Evolutionary conservation across 2,329 filamentous ascomycete genomes (phyloP).

Genomic region (Xylaria sp.): DNA sequence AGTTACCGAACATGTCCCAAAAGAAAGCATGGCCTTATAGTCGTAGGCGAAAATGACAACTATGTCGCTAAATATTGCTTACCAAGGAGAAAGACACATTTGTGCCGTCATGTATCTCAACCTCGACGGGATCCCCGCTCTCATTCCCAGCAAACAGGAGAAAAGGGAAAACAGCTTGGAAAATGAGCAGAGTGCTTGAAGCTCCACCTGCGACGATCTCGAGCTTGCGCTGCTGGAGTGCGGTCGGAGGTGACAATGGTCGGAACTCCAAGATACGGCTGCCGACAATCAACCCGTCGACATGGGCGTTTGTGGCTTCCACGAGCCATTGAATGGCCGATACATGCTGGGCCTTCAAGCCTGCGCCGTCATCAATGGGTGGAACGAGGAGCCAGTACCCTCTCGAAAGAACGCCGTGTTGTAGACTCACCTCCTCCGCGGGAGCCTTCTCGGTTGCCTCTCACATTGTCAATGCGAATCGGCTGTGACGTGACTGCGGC

Average conservation of each 20-base stretch:
- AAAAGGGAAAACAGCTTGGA: constrained; percentile 64
- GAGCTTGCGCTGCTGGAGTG: constrained; percentile 47
- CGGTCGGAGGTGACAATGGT: constrained; percentile 44
- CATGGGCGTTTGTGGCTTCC: constrained; percentile 52
- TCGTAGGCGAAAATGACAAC: no score
- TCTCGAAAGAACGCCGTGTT: neutral
- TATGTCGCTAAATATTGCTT: neutral
- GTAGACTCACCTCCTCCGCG: constrained; percentile 36
- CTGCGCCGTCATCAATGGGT: constrained; percentile 38
- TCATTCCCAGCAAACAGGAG: constrained; percentile 56
- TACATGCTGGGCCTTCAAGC: constrained; percentile 64
- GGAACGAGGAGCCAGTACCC: constrained; percentile 9
- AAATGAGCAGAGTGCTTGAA: constrained; percentile 59
- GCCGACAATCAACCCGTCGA: constrained; percentile 54
- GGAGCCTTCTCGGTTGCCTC: constrained; percentile 53
- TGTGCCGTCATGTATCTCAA: constrained; percentile 61
- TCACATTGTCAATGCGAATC: constrained; percentile 56
- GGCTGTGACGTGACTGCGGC: constrained; percentile 58
- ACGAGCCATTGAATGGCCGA: constrained; percentile 58
- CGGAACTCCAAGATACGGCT: constrained; percentile 53
- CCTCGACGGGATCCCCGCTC: constrained; percentile 46
- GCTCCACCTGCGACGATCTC: constrained; percentile 52
- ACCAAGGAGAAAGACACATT: constrained; percentile 57
- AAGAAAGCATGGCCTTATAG: no score
- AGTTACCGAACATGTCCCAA: neutral